Evolutionary conservation across 192 early-diverging fungal genomes (phyloP), one percentile per base, ranked within the genome.

Genomic region (Dimargaris verticillata): DNA sequence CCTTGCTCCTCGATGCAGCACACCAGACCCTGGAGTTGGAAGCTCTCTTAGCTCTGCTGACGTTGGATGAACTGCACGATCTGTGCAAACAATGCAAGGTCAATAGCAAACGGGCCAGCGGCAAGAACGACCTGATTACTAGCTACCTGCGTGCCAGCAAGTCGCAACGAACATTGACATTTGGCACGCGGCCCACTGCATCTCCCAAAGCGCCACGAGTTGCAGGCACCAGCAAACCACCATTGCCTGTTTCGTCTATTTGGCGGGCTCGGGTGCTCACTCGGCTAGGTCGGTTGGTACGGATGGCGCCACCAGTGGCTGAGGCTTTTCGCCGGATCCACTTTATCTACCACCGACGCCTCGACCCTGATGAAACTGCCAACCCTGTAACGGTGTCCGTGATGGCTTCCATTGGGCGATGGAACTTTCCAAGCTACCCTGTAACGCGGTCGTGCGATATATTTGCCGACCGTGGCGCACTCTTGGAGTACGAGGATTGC

Each of bases 281-380:
- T 15, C 13, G 33, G 57, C 20, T 59, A 14, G 57, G 57, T n/a
- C 57, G n/a, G 17, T 28, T 59, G 43, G 38, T 59, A 0, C 57
- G 43, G n/a, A 1, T 59, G 7, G n/a, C 41, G 17, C 43, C 57
- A 18, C 33, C 33, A 5, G 57, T 41, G 17, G 25, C 25, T 0
- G 41, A 59, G 3, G 25, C 41, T 18, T 59, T 59, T 43, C 33
- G 42, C 5, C 29, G 57, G 5, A 43, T 59, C 9, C 41, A 44
- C 13, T 59, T 59, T 33, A 59, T 59, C 43, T 59, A 59, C 41
- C 57, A 59, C 42, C 57, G 57, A 18, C 17, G 57, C 22, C 33
- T 44, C 18, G 51, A 52, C 20, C 38, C 57, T 7, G n/a, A 6
- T 11, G 57, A 44, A n/a, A 26, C 20, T 14, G 17, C 17, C n/a